These are phyloP conservation scores for Aspergillus texensis DNA, from an alignment of 2,329 filamentous ascomycete genomes.

Conservation along the genomic window DNA sequence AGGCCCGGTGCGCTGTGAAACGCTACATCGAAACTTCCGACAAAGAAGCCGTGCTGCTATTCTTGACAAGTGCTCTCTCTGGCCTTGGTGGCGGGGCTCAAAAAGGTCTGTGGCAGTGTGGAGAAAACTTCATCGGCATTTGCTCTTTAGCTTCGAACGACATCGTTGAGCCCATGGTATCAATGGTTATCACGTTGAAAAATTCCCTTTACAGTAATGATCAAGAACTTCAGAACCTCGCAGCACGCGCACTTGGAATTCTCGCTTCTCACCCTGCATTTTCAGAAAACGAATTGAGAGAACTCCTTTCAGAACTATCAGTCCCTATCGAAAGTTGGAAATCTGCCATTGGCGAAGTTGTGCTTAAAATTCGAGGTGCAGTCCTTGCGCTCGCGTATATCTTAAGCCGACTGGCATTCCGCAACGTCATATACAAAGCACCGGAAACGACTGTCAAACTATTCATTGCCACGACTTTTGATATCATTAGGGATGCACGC, in stretches of 20 bases:
- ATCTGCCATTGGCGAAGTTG: constrained; percentile 60
- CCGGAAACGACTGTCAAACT: constrained; percentile 43
- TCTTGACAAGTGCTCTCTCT: constrained; percentile 50
- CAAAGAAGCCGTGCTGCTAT: constrained; percentile 42
- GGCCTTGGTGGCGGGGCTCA: constrained; percentile 44
- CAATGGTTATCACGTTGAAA: constrained; percentile 57
- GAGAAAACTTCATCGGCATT: constrained; percentile 56
- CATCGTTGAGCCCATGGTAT: constrained; percentile 54
- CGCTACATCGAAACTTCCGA: constrained; percentile 35
- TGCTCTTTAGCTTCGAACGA: constrained; percentile 58
- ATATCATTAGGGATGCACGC: constrained; percentile 56
- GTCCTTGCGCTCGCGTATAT: constrained; percentile 62
- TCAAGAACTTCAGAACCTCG: constrained; percentile 65
- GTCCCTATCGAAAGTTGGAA: constrained; percentile 56
- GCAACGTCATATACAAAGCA: constrained; percentile 38
- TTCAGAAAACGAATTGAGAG: constrained; percentile 44
- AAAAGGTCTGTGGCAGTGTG: constrained; percentile 48
- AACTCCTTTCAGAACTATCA: constrained; percentile 51
- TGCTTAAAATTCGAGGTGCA: constrained; percentile 63
- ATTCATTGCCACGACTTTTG: constrained; percentile 50
- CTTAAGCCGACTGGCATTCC: constrained; percentile 59
- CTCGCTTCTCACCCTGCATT: constrained; percentile 65
- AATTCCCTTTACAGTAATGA: constrained; percentile 71
- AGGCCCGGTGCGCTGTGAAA: constrained; percentile 60
- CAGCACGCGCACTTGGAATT: constrained; percentile 74